A percentile compares a stretch with the other conserved stretches of the same genome.
These are phyloP conservation scores for Mycena vitilis DNA, from an alignment of 768 basidiomycete genomes.

Conservation along the genomic window DNA sequence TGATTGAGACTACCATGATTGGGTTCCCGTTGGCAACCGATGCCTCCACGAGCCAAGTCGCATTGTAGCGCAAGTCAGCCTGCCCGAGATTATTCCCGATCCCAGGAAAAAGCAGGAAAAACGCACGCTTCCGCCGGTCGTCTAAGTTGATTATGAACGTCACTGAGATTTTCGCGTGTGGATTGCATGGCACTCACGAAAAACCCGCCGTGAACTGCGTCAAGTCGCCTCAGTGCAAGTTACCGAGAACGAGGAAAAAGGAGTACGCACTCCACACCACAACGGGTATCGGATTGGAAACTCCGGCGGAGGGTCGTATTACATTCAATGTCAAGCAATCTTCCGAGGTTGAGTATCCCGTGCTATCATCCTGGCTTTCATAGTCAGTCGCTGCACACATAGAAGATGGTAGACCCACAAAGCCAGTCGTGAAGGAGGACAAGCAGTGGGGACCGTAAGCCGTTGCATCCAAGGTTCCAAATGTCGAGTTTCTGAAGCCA, in stretches of 20 bases:
- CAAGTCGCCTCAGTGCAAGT: background rate
- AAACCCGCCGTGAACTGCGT: background rate
- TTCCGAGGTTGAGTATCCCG: conserved; percentile 2
- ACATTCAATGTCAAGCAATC: conserved; percentile 4
- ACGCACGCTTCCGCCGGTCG: conserved; percentile 1
- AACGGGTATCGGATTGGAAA: background rate
- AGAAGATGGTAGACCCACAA: background rate
- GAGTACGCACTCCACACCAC: conserved; percentile 5
- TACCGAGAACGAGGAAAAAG: background rate
- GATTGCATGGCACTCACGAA: background rate
- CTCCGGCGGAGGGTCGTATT: background rate
- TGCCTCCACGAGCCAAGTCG: conserved; percentile 2
- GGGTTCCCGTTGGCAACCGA: conserved; percentile 5
- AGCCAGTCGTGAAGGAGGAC: conserved; percentile 1
- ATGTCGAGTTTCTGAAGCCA: background rate
- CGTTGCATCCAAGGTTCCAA: background rate
- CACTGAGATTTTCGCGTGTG: background rate
- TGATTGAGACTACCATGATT: conserved; percentile 7
- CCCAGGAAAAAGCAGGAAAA: too few species aligned
- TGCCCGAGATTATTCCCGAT: too few species aligned
- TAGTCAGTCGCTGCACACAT: background rate
- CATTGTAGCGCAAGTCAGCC: conserved; percentile 8
- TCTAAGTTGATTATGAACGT: background rate
- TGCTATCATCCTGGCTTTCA: background rate
- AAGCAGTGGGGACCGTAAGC: conserved; percentile 4